phyloP scores from a whole-genome alignment of 148 eudicot genomes.

The Vaccinium vitisidaea region DNA sequence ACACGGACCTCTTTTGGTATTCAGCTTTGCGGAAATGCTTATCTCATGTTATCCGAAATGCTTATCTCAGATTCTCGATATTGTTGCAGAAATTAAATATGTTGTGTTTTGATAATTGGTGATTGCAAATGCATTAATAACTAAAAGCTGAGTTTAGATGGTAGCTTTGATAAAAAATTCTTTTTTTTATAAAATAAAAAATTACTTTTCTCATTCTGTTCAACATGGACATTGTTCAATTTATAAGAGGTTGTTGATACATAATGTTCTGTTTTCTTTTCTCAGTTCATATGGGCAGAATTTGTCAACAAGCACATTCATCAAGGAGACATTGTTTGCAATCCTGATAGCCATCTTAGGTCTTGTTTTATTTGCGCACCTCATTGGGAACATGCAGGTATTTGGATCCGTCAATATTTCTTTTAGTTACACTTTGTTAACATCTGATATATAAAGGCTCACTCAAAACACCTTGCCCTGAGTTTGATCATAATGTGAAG shows the following conservation, averaged over 20 bases:
- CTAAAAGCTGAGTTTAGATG: not conserved
- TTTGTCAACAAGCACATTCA: constrained; percentile 75
- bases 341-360: constrained; percentile 93
- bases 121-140: not conserved
- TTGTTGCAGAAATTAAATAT: not conserved
- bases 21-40: not conserved
- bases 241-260: not conserved
- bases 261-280: constrained; percentile 10
- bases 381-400: constrained; percentile 99
- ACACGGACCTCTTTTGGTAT: not conserved
- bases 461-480: not conserved
- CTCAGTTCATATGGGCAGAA: constrained; percentile 94
- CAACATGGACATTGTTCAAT: not conserved
- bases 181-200: no score
- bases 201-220: not conserved
- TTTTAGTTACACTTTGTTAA: not conserved
- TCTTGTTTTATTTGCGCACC: constrained; percentile 89
- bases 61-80: no score
- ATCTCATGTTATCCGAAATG: no score
- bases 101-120: not conserved
- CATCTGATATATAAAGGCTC: not conserved
- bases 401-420: not conserved
- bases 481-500: not conserved
- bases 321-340: constrained; percentile 89
- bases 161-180: not conserved